Percentiles rank a stretch among this genome's conserved stretches.
Conservation (phyloP, 2,329 filamentous ascomycete species). For the Furcasterigmium furcatum region DNA sequence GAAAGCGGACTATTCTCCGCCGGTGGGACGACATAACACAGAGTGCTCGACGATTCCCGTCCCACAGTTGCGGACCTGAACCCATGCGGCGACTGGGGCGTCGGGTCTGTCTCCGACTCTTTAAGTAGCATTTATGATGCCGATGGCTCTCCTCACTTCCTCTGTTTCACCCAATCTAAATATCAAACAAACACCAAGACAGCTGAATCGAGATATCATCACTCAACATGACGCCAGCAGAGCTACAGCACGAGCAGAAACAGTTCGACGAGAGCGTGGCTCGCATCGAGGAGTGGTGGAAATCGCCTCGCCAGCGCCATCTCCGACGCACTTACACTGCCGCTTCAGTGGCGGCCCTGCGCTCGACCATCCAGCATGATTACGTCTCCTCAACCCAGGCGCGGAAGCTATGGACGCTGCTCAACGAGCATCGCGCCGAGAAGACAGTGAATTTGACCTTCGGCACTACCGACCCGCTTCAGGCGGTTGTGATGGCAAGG, state of each 20-base stretch:
- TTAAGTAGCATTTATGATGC: too few relatives aligned
- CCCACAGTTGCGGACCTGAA: too few relatives aligned
- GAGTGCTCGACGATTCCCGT: too few relatives aligned
- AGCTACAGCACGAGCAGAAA: slow-evolving; percentile 17
- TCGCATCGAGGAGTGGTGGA: slow-evolving; percentile 30
- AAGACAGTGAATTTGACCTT: slow-evolving; percentile 31
- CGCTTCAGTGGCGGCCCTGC: slow-evolving; percentile 26
- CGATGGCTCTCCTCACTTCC: too few relatives aligned
- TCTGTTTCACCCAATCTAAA: too few relatives aligned
- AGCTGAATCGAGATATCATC: too few relatives aligned
- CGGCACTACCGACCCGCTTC: slow-evolving; percentile 30
- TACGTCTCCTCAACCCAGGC: slow-evolving; percentile 26
- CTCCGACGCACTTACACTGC: slow-evolving; percentile 27
- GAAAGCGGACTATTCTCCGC: too few relatives aligned
- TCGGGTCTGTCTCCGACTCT: too few relatives aligned
- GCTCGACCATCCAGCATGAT: slow-evolving; percentile 20
- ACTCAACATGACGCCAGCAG: too few relatives aligned
- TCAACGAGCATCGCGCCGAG: slow-evolving; percentile 26
- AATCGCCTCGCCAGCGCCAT: slow-evolving; percentile 20
- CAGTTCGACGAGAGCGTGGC: slow-evolving; percentile 25
- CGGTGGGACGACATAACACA: too few relatives aligned
- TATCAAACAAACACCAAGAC: too few relatives aligned
- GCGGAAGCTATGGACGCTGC: slow-evolving; percentile 30
- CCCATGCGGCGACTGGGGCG: too few relatives aligned
- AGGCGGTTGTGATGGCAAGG: slow-evolving; percentile 31